Base-by-base conservation (phyloP, 352 stramenopile genomes). In the Globisporangium paroecandrum region DNA sequence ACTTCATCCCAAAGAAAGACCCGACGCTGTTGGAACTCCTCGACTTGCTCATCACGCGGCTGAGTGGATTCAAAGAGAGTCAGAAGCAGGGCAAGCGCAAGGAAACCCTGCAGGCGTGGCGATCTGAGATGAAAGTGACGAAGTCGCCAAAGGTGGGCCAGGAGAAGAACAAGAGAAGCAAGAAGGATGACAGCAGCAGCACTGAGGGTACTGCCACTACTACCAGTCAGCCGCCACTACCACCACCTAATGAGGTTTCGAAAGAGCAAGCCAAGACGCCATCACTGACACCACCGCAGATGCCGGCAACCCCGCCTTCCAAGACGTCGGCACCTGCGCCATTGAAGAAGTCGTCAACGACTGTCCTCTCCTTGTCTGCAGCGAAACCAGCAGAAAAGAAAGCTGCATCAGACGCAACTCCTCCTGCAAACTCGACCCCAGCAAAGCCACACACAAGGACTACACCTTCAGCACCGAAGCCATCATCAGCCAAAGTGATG, bases 61-160 rank as follows among this genome's bases (percentile, higher is more conserved):
- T 70, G 57, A 43, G 36, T n/a, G 46, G 57, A 20, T 70, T 70
- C 36, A 65, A 65, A n/a, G 65, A 70, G 29, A 70, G 65, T 3
- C 65, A 60, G 32, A 53, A 54, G 46, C 65, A 70, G 15, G 65
- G 56, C 12, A 70, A 70, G 32, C 65, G 65, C 32, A 65, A 58
- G 29, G 65, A 70, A 34, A 65, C 65, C 24, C 46, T 70, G 15
- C 46, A 59, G 46, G 46, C 46, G 46, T 70, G 65, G 65, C 63
- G 63, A 9, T 34, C 55, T 1, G 63, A 69, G 32, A 63, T 69
- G 63, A 64, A 63, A 47, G 63, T 63, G 25, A 18, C 10, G 9
- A 65, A 65, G 15, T 2, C 25, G 32, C 1, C 25, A 4, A 65
- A 58, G 20, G 0, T 29, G 24, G 55, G 18, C 15, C 34, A 60